A percentile compares a stretch with the other conserved stretches of the same genome.
Evolutionary conservation across 345 rosid genomes (phyloP).

Genomic region (Durio zibethinus): DNA sequence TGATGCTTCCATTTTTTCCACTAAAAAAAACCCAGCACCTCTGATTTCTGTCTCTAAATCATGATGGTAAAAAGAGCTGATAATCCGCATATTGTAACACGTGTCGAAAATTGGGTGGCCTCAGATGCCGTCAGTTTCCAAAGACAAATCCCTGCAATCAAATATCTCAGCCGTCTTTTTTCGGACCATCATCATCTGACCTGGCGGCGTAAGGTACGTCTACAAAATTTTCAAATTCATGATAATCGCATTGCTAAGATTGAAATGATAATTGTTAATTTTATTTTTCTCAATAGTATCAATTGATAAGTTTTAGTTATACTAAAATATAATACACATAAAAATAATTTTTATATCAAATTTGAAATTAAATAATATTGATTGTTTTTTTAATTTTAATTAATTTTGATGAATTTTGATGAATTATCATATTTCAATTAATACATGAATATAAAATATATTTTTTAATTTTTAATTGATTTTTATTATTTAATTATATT

Average conservation of each 20-base stretch:
- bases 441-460: no score
- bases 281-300: no score
- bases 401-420: no score
- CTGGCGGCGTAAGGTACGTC: background rate
- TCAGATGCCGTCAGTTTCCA: background rate
- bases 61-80: background rate
- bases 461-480: no score
- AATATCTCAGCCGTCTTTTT: conserved; percentile 3
- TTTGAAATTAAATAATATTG: no score
- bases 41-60: conserved; percentile 11
- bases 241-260: background rate
- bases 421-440: no score
- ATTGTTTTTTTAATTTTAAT: no score
- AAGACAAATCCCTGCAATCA: background rate
- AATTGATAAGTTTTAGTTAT: no score
- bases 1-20: background rate
- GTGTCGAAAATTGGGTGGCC: background rate
- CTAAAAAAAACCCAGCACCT: background rate
- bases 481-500: no score
- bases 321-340: no score
- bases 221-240: background rate
- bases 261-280: no score
- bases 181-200: conserved; percentile 11
- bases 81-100: background rate
- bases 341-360: no score